Conservation (phyloP, 768 basidiomycete species). For the Cantharellus anzutake region DNA sequence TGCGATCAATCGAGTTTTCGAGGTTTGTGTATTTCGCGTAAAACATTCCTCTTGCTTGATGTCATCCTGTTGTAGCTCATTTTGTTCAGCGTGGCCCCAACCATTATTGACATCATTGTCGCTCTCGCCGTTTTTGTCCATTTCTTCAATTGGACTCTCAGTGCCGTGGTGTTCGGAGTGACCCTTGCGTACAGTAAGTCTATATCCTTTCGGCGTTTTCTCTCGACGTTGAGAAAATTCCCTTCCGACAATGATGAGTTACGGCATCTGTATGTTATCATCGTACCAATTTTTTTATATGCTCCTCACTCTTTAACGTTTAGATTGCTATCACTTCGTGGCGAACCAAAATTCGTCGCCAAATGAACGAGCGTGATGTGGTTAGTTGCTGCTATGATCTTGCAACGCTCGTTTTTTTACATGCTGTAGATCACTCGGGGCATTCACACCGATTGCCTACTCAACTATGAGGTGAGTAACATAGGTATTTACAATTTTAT, state of each 20-base stretch:
- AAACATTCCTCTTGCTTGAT: conserved; percentile 3
- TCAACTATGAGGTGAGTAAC: conserved; percentile 38
- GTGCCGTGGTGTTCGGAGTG: conserved; percentile 47
- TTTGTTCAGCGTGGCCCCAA: conserved; percentile 70
- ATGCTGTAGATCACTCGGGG: conserved; percentile 43
- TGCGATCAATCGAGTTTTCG: conserved; percentile 68
- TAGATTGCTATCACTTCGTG: conserved; percentile 40
- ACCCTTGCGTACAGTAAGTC: conserved; percentile 55
- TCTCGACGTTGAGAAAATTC: not conserved
- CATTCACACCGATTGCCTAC: conserved; percentile 63
- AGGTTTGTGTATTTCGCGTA: conserved; percentile 17
- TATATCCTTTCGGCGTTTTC: not conserved
- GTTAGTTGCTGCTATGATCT: conserved; percentile 20
- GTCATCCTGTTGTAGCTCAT: conserved; percentile 30
- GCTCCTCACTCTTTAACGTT: not conserved
- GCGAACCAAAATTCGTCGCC: conserved; percentile 52
- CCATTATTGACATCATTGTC: conserved; percentile 57
- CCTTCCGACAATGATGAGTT: too few relatives aligned
- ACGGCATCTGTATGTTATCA: not conserved
- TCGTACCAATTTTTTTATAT: not conserved
- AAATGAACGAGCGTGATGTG: conserved; percentile 71
- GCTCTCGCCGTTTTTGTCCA: conserved; percentile 27
- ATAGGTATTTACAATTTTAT: not conserved
- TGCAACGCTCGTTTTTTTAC: not conserved
- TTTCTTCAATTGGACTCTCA: conserved; percentile 15